Percentiles rank a stretch among this genome's conserved stretches.
Conservation (phyloP, 495 filamentous ascomycete species). For the Friedmanniomyces simplex region DNA sequence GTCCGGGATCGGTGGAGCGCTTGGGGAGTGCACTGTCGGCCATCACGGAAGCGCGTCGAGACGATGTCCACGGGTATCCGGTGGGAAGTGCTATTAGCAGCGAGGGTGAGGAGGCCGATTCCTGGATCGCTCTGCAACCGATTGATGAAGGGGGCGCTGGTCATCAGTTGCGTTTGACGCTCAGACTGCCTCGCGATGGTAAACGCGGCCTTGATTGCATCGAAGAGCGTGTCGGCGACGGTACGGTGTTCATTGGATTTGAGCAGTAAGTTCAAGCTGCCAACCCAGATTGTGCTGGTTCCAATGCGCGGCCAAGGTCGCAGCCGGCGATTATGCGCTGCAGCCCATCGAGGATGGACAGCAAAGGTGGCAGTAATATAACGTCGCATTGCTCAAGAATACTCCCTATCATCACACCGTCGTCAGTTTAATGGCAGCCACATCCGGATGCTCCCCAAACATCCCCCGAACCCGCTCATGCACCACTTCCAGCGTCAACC, state of each 20-base stretch:
- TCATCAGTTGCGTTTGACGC: background rate
- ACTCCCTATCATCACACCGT: slow-evolving; percentile 5
- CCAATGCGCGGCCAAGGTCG: too few relatives aligned
- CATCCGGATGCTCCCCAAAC: slow-evolving; percentile 17
- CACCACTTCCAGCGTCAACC: slow-evolving; percentile 14
- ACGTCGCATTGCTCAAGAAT: too few relatives aligned
- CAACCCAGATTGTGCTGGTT: background rate
- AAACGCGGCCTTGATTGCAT: background rate
- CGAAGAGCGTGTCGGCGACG: slow-evolving; percentile 2
- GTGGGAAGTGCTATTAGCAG: background rate
- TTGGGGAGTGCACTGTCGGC: background rate
- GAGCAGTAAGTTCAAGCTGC: background rate
- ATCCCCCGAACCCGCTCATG: slow-evolving; percentile 13
- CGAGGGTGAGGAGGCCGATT: background rate
- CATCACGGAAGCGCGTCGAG: background rate
- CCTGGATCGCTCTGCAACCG: background rate
- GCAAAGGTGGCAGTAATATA: too few relatives aligned
- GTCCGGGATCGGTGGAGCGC: background rate
- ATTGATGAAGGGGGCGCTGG: background rate
- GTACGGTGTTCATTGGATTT: slow-evolving; percentile 8
- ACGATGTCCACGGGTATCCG: background rate
- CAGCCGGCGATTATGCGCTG: too few relatives aligned
- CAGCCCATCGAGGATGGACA: too few relatives aligned
- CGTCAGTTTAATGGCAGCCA: slow-evolving; percentile 21
- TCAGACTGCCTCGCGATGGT: background rate